Evolutionary conservation across 2,329 filamentous ascomycete species (phyloP), one percentile per base, ranked within the genome.

Genomic region (Penicillium hesseltinei): DNA sequence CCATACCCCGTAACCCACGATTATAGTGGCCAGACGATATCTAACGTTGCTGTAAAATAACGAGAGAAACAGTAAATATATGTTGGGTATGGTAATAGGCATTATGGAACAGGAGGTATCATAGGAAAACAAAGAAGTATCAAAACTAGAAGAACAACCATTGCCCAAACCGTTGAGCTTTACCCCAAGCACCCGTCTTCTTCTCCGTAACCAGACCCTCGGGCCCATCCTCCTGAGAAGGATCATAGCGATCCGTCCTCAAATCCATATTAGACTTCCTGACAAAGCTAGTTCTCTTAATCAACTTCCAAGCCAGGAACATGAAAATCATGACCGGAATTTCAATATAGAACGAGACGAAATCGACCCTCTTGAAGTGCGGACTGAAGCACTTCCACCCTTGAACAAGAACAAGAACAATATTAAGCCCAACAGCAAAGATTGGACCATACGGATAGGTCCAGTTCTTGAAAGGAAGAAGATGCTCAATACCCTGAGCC

Each of bases 401-500:
- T 62, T 88, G 86, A 0, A 87, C 79, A 1, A 88, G 76, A 4
- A 88, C 81, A 10, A 89, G 75, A 27, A 88, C 78, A 53, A 70
- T 76, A 66, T 87, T 87, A 39, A 88, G 75, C 0, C 82, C 60
- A 15, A 88, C 78, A 6, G 80, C 81, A 19, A 84, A 66, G 67
- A 82, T 80, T 0, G 86, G 85, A 0, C 86, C 85, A 56, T 77
- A 81, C 0, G 86, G 86, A 59, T 88, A 88, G 0, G 85, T 87
- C 83, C 84, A 87, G 66, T 88, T 88, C 59, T 81, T 83, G 73
- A 85, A 88, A 0, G 86, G 85, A 0, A 88, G 77, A 0, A 82
- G 77, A 57, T 87, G 82, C 8, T 84, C 83, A 48, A 85, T 81
- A n/a, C 81, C 81, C 62, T 88, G 86, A 2, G 73, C 68, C 46